A percentile compares a stretch with the other conserved stretches of the same genome.
Evolutionary conservation across 257 asterid species (phyloP).

Genomic region (Parsonsia alboflavescens): DNA sequence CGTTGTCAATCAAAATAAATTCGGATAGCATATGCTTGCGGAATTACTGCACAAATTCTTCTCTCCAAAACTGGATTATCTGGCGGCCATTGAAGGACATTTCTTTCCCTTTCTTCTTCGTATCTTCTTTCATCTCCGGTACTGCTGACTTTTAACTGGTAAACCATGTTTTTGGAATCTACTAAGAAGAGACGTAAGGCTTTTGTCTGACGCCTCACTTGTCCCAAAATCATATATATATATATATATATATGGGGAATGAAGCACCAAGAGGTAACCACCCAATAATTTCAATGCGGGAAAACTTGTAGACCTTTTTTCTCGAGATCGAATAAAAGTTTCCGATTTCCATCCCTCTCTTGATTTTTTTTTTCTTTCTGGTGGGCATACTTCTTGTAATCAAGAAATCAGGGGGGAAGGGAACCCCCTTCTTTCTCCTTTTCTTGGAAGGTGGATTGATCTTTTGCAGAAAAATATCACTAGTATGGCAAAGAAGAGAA

Average conservation of each 20-base stretch:
- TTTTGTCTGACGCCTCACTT: background rate
- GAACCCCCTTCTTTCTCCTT: slow-evolving; percentile 11
- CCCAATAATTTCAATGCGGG: background rate
- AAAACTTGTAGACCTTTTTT: background rate
- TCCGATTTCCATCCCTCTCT: slow-evolving; percentile 1
- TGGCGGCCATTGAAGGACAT: background rate
- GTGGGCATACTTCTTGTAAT: slow-evolving; percentile 1
- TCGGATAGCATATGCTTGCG: no score
- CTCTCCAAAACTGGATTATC: background rate
- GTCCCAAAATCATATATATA: slow-evolving; percentile 3
- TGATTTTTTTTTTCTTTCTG: background rate
- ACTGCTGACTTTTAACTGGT: background rate
- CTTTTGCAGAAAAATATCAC: background rate
- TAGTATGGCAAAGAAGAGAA: slow-evolving; percentile 58
- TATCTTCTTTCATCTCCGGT: background rate
- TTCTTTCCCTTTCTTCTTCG: background rate
- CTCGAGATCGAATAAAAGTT: slow-evolving; percentile 1
- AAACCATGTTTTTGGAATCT: background rate
- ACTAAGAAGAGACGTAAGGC: background rate
- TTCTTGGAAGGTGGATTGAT: background rate
- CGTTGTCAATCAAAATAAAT: no score
- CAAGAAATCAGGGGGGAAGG: background rate
- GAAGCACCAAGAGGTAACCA: no score
- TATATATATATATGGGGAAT: no score
- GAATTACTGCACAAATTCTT: background rate